Base-by-base conservation (phyloP, 768 basidiomycete genomes). In the Leccinum uliginosum region DNA sequence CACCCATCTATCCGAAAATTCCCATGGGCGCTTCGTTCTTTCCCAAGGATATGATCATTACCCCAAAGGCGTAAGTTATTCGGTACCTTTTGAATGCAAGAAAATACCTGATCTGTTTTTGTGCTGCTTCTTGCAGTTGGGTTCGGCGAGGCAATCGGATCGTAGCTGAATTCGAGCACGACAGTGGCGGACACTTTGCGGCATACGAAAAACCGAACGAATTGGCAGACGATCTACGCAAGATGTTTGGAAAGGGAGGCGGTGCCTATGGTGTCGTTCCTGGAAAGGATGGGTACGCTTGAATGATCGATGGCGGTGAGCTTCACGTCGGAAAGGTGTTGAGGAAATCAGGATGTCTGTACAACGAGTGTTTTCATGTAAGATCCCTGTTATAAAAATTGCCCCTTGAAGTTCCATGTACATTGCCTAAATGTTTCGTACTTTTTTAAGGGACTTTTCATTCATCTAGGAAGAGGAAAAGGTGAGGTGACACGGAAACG, bases 141-240 rank as follows among this genome's bases (percentile, higher is more conserved):
- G 23, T 72, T 59, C 61, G 71, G 30, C 60, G 66, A 51, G 15
- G 69, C 49, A 59, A 77, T 60, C 71, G 69, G 60, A 52, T 80
- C 21, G 79, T 84, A 6, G 83, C 80, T 51, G 74, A 79, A 58
- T 69, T 74, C 3, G 69, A 75, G 15, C 84, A 85, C 50, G 70
- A 71, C 1, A 65, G 64, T 7, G 84, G 84, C 5, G 84, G 84
- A 1, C 84, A 85, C 65, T 85, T 86, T 62, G 80, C 83, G 9
- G 76, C 83, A 0, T 64, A 77, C 58, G 84, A 85, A 60, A 67
- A 61, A 43, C 83, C 84, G 0, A 71, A 76, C 9, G 67, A 67
- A 5, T 71, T 86, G 15, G 83, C 73, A 0, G 72, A 61, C 1
- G 84, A 84, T 60, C 50, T 86, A 48, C 70, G 78, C 29, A 77